Percentiles rank a stretch among this genome's conserved stretches.
Evolutionary conservation across 1,139 yeast species (phyloP).

Genomic region (Candida sanyaensis): DNA sequence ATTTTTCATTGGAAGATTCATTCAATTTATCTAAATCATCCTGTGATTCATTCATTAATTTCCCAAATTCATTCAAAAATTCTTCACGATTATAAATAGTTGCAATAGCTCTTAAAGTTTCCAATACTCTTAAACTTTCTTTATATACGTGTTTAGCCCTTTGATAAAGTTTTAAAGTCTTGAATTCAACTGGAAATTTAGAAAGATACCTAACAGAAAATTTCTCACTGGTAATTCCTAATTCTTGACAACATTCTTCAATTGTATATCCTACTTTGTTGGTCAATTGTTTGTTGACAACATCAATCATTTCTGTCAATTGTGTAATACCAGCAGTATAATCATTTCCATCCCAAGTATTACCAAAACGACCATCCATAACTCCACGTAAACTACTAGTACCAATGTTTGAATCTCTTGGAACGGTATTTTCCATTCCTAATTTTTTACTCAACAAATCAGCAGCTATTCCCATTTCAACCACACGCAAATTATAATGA

Average conservation of each 20-base stretch:
- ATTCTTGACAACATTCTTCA: slow-evolving; percentile 47
- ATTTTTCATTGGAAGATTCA: slow-evolving; percentile 58
- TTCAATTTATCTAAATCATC: slow-evolving; percentile 48
- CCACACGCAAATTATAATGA: slow-evolving; percentile 70
- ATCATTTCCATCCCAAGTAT: slow-evolving; percentile 48
- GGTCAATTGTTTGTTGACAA: slow-evolving; percentile 34
- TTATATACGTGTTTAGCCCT: slow-evolving; percentile 64
- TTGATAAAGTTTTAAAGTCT: slow-evolving; percentile 54
- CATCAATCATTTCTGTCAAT: slow-evolving; percentile 39
- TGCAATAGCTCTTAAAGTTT: slow-evolving; percentile 44
- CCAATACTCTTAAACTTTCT: slow-evolving; percentile 63
- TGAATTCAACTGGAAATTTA: slow-evolving; percentile 58
- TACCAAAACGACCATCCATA: slow-evolving; percentile 50
- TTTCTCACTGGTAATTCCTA: slow-evolving; percentile 45
- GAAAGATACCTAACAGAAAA: slow-evolving; percentile 49
- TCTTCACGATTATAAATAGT: slow-evolving; percentile 18
- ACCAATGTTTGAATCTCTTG: slow-evolving; percentile 55
- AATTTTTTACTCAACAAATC: slow-evolving; percentile 54
- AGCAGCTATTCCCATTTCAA: slow-evolving; percentile 67
- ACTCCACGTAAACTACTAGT: slow-evolving; percentile 61
- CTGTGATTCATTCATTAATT: slow-evolving; percentile 62
- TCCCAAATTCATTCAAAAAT: slow-evolving; percentile 49
- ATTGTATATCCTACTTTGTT: slow-evolving; percentile 47
- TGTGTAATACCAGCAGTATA: slow-evolving; percentile 45
- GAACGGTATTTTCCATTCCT: slow-evolving; percentile 34